Evolutionary conservation across 805 yeast species (phyloP), one percentile per base, ranked within the genome.

Genomic region (Candida wancherniae): DNA sequence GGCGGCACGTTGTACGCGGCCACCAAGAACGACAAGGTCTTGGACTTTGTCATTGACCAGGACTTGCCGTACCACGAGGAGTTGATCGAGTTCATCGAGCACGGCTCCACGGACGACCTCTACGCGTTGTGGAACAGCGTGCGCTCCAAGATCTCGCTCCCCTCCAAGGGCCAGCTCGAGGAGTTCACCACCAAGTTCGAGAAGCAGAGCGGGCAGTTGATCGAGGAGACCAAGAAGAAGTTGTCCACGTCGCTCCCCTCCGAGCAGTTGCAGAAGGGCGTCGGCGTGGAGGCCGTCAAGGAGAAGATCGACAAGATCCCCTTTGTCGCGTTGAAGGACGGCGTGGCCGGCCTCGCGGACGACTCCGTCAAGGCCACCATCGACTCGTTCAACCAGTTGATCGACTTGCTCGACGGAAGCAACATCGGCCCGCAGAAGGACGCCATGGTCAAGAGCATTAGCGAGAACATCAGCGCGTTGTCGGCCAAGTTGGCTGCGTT

Each of bases 1-100:
- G 71, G 69, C 2, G 61, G 62, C 14, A 55, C 67, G 9, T 48
- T 64, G 38, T 65, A 43, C 34, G 58, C 42, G 22, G 69, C 70
- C 29, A 63, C 70, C 34, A 65, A 63, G 44, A 63, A 56, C 42
- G 70, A 65, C 29, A 53, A 50, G 31, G 69, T 64, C 10, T 54
- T 63, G 64, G 69, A 64, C 44, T 63, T 63, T 39, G 67, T 65
- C 22, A 58, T 63, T 34, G 70, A 64, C 44, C 45, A 62, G 31
- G 61, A 63, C 34, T 56, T 61, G 38, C 71, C 71, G 10, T 63
- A 60, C 47, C 51, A 60, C 36, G 71, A 65, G 38, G 64, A 61
- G 42, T 40, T 63, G 26, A 45, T 65, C 33, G 63, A 63, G 26
- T 26, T 58, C 22, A 54, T 61, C 25, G 70, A 64, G 42, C 45